Evolutionary conservation across 192 early-diverging fungal species (phyloP), one percentile per base, ranked within the genome.

Genomic region (Gigaspora rosea): DNA sequence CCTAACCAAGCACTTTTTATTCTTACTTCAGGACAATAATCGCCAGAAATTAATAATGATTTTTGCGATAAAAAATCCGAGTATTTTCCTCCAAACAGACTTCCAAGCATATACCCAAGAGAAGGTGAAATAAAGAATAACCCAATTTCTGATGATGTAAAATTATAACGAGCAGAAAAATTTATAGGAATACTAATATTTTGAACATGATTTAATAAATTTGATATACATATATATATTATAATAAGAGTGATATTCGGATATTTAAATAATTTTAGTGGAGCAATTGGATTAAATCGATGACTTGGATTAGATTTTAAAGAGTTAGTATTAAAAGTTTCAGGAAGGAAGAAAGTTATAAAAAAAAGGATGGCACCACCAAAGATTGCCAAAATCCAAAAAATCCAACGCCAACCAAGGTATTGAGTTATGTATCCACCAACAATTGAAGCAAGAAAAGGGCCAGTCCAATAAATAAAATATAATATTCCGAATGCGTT

Each of bases 81-180:
- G 51, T 83, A 83, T 35, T 74, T 75, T n/a, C 87, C 87, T 12
- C 72, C 79, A 8, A 82, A 33, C n/a, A 84, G 58, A 11, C 84
- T 81, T 10, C 88, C 86, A n/a, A 82, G 9, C 6, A 83, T 71
- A 7, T 75, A 80, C 15, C 86, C 88, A 16, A 80, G 4, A 8
- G 83, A 86, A 36, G 73, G 68, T 9, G 78, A 71, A 51, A 86
- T 75, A 75, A 85, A 41, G 3, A 72, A n/a, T n/a, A 72, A 41
- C 10, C 70, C 70, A 33, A 57, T 36, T 36, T 13, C 3, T 16
- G 33, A 72, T 20, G 70, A n/a, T 18, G 50, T 36, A 27, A 72
- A 12, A 36, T 72, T 20, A 57, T 72, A 57, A 33, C 32, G n/a
- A 4, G 13, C 12, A 10, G 27, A n/a, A 72, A 56, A 72, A 10